Base-by-base conservation (phyloP, 139 green algal genomes). In the Desmodesmus armatus region DNA sequence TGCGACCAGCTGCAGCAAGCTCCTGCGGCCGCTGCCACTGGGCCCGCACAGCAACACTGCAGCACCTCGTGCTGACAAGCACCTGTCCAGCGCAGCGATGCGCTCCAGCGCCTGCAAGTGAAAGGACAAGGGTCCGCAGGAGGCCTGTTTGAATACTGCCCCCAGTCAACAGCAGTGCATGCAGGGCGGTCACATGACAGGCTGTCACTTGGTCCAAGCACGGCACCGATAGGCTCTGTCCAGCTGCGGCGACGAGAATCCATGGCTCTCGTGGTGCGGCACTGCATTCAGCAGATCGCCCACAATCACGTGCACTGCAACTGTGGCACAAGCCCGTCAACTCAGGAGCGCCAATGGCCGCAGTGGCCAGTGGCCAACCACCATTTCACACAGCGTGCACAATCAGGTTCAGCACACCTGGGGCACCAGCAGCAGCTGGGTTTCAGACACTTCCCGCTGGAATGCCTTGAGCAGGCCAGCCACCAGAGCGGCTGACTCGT, bases 11-110 rank as follows among this genome's bases (percentile, higher is more conserved):
- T 89, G 83, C 51, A 89, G 79, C 40, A 84, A 76, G 29, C 71
- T 90, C 49, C 92, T 84, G 3, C 95, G 88, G n/a, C 95, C 91
- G 17, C 78, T 88, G 70, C 91, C 66, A 15, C 66, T 70, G 1
- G 78, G 76, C 58, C 95, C 94, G 33, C 77, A 87, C 67, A 98
- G 73, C 78, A 98, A 83, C 60, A 94, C 67, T 3, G 87, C 92
- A 40, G 93, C 93, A 33, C 88, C 88, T 1, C 88, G 88, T 41
- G 70, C 71, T 15, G 87, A 90, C 33, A 98, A 85, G 49, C 91
- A 87, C 43, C 91, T 86, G 87, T 97, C 93, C 31, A 96, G 85
- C 9, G 82, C 55, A 2, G 90, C 89, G 17, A 98, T 69, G 44
- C 89, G 83, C 70, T 95, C 81, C 71, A 97, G 72, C 11, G 92